These are phyloP conservation scores for Ascomycota sp. DNA, from an alignment of 2,329 filamentous ascomycete species.

Conservation along the genomic window DNA sequence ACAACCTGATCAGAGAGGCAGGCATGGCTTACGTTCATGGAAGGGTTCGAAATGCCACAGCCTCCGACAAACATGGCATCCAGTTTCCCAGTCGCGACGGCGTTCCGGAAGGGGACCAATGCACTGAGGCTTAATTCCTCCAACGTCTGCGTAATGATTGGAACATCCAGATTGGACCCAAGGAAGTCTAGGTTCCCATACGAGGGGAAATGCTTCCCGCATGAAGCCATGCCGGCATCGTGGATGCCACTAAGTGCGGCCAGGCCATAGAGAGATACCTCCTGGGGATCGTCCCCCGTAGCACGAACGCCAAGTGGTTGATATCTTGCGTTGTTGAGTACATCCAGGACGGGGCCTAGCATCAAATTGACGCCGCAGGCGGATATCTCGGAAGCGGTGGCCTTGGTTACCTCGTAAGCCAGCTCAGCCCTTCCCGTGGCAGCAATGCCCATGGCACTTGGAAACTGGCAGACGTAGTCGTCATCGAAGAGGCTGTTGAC, in stretches of 20 bases:
- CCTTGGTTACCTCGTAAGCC: constrained; percentile 75
- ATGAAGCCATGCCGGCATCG: constrained; percentile 68
- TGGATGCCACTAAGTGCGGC: constrained; percentile 83
- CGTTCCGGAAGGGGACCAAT: constrained; percentile 74
- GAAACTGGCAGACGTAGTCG: constrained; percentile 86
- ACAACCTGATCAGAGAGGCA: constrained; percentile 86
- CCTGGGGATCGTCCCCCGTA: constrained; percentile 77
- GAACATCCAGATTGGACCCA: constrained; percentile 74
- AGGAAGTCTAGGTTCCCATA: constrained; percentile 90
- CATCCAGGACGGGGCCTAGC: constrained; percentile 78
- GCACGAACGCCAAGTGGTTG: constrained; percentile 79
- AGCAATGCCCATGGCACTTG: constrained; percentile 90
- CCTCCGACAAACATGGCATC: constrained; percentile 94
- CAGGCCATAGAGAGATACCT: constrained; percentile 80
- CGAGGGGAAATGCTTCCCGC: constrained; percentile 90
- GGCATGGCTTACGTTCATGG: constrained; percentile 86
- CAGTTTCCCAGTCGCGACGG: constrained; percentile 56
- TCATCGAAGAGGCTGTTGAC: constrained; percentile 94
- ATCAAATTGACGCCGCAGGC: constrained; percentile 93
- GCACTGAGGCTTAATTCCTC: constrained; percentile 85
- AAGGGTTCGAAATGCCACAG: constrained; percentile 74
- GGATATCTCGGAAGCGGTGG: constrained; percentile 75
- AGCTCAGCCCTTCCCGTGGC: constrained; percentile 69
- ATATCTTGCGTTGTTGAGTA: constrained; percentile 77
- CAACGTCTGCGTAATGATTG: constrained; percentile 82